phyloP scores from a whole-genome alignment of 169 alveolate species.

The Neospora caninum region DNA sequence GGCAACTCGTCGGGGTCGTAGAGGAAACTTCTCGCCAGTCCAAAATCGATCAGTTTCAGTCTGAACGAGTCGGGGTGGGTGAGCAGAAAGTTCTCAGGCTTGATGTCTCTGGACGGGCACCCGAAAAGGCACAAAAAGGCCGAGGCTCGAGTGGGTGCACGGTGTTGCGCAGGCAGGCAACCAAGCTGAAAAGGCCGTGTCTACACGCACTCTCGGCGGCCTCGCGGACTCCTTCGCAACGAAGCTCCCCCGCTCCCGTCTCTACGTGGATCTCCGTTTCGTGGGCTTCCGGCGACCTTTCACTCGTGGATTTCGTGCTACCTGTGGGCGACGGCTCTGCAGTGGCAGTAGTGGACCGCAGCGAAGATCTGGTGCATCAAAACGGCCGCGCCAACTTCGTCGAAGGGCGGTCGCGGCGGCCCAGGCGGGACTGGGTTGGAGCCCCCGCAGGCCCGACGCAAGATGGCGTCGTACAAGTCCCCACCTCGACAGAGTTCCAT shows the following conservation, averaged over 20 bases:
- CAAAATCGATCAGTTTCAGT: conserved; percentile 57
- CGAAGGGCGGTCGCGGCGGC: conserved; percentile 26
- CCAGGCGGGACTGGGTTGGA: neutral
- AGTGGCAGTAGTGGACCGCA: conserved; percentile 61
- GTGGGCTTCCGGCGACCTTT: too few relatives aligned
- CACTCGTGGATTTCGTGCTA: neutral
- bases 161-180: too few relatives aligned
- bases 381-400: conserved; percentile 44
- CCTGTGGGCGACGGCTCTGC: conserved; percentile 56
- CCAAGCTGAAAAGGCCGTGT: too few relatives aligned
- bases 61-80: conserved; percentile 46
- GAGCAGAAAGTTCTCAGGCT: conserved; percentile 63
- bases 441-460: neutral
- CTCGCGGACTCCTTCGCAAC: too few relatives aligned
- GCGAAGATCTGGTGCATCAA: conserved; percentile 55
- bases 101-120: conserved; percentile 48
- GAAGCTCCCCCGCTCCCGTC: too few relatives aligned
- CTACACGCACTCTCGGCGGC: too few relatives aligned
- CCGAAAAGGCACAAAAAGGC: neutral
- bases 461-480: conserved; percentile 50
- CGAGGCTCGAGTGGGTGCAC: neutral
- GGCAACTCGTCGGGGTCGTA: conserved; percentile 44
- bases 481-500: conserved; percentile 67
- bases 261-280: too few relatives aligned
- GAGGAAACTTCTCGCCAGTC: conserved; percentile 51